Conservation (phyloP, 768 basidiomycete species). For the Mycena alexandri region DNA sequence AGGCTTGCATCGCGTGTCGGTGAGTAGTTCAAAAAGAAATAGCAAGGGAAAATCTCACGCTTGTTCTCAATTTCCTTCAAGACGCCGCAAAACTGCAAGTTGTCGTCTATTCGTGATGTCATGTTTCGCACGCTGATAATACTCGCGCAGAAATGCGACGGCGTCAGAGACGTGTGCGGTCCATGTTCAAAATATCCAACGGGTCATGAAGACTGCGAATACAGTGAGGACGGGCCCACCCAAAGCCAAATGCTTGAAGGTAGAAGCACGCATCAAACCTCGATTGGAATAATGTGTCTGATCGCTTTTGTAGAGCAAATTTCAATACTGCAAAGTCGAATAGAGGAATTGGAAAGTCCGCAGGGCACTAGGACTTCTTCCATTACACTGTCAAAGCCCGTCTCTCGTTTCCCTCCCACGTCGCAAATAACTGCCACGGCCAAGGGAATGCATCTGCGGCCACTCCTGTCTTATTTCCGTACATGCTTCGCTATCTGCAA, state of each 20-base stretch:
- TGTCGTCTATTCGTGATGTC: neutral
- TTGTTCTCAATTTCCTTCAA: neutral
- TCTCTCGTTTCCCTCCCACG: neutral
- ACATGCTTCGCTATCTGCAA: neutral
- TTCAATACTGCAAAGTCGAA: conserved; percentile 31
- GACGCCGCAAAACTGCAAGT: conserved; percentile 29
- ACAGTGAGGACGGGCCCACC: conserved; percentile 30
- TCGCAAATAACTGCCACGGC: neutral
- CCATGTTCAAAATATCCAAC: conserved; percentile 29
- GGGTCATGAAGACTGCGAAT: conserved; percentile 33
- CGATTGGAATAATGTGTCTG: too few relatives aligned
- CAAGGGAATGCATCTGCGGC: conserved; percentile 22
- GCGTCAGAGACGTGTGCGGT: conserved; percentile 24
- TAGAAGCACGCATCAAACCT: neutral
- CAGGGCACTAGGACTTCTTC: neutral
- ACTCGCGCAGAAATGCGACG: conserved; percentile 33
- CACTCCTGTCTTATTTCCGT: conserved; percentile 32
- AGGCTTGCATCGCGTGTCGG: conserved; percentile 32
- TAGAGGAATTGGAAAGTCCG: conserved; percentile 33
- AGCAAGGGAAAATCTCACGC: neutral
- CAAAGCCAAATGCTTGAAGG: conserved; percentile 34
- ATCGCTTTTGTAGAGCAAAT: conserved; percentile 28
- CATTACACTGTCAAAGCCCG: neutral
- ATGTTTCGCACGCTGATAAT: too few relatives aligned
- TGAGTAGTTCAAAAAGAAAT: conserved; percentile 1